Percentiles rank a stretch among this genome's conserved stretches.
Conservation (phyloP, 108 stramenopile species). For the Nitzschia sp. region DNA sequence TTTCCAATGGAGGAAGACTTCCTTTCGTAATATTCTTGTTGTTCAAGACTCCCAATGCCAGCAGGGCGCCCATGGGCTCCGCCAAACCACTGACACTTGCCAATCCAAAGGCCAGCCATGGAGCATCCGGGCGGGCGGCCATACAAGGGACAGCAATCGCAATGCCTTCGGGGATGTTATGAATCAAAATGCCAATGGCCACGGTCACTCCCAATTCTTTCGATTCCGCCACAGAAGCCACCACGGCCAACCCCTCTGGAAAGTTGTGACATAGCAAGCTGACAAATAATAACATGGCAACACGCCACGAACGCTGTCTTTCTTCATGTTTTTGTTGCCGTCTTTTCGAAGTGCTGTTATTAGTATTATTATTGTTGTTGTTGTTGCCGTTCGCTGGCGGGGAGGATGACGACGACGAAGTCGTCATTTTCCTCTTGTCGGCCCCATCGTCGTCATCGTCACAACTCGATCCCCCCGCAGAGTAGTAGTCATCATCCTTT, state of each 20-base stretch:
- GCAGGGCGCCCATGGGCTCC: slow-evolving; percentile 72
- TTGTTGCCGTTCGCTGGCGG: background rate
- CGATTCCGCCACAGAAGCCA: slow-evolving; percentile 68
- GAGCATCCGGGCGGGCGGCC: slow-evolving; percentile 71
- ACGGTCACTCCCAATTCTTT: slow-evolving; percentile 71
- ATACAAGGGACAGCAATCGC: slow-evolving; percentile 83
- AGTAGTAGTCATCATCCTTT: slow-evolving; percentile 6
- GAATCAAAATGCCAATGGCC: slow-evolving; percentile 79
- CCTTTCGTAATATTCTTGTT: background rate
- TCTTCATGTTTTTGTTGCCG: slow-evolving; percentile 1
- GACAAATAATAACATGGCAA: slow-evolving; percentile 76
- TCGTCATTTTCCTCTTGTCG: background rate
- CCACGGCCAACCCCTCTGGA: slow-evolving; percentile 81
- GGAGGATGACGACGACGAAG: background rate
- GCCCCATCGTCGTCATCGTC: background rate
- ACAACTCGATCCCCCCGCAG: too few species aligned
- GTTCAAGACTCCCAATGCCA: slow-evolving; percentile 49
- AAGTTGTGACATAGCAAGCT: slow-evolving; percentile 78
- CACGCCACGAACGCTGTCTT: slow-evolving; percentile 63
- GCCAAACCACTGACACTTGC: slow-evolving; percentile 75
- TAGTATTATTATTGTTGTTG: background rate
- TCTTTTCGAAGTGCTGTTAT: background rate
- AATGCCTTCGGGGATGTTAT: slow-evolving; percentile 87
- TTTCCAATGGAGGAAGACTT: slow-evolving; percentile 52
- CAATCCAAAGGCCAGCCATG: slow-evolving; percentile 70